Conservation (phyloP, 305 asterid genomes). For the Fraxinus paxiana region DNA sequence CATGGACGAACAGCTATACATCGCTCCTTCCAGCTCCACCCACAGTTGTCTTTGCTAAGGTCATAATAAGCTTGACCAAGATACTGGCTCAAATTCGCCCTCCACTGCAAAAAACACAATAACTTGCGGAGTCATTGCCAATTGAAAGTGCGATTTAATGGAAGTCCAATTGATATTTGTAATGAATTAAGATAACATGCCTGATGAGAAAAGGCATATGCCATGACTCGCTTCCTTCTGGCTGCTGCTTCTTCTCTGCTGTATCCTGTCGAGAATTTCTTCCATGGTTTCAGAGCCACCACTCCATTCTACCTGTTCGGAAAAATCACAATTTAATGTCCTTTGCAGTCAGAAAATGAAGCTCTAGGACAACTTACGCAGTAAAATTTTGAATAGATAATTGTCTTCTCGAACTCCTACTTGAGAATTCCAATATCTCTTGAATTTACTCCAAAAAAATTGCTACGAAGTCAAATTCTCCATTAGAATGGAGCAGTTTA, state of each 20-base stretch:
- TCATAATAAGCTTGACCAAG: conserved; percentile 82
- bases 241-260: conserved; percentile 63
- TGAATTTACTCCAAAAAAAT: conserved; percentile 1
- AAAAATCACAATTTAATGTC: neutral
- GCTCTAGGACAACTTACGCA: conserved; percentile 2
- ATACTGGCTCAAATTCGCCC: conserved; percentile 54
- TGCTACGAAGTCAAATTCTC: neutral
- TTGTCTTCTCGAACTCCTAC: neutral
- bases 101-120: conserved; percentile 47
- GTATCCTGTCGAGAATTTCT: conserved; percentile 60
- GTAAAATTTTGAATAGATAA: neutral
- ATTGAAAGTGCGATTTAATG: neutral
- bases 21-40: conserved; percentile 88
- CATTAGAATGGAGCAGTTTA: neutral
- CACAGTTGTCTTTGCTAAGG: conserved; percentile 72
- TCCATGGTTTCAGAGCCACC: conserved; percentile 78
- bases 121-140: neutral
- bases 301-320: conserved; percentile 64
- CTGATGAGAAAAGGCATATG: conserved; percentile 81
- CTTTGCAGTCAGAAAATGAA: neutral
- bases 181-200: conserved; percentile 26
- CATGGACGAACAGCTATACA: conserved; percentile 81
- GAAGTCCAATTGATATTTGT: neutral
- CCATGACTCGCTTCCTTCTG: conserved; percentile 68
- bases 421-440: neutral